Evolutionary conservation across 2,329 filamentous ascomycete species (phyloP).

Genomic region (Hypoxylon sp.): DNA sequence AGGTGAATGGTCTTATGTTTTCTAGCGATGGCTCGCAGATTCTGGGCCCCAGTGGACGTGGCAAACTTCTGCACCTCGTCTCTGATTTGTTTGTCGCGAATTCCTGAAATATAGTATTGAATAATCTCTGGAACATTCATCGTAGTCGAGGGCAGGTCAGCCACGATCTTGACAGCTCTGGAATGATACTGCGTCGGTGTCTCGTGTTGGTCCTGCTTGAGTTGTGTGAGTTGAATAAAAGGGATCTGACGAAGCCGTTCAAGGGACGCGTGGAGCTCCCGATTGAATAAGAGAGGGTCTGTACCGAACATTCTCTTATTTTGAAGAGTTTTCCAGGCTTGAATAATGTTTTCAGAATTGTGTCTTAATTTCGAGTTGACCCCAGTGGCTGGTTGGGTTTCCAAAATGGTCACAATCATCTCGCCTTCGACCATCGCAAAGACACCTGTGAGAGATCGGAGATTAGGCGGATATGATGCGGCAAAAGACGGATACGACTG

Average conservation of each 20-base stretch:
- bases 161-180: conserved; percentile 58
- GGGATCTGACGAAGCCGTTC: conserved; percentile 65
- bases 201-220: conserved; percentile 68
- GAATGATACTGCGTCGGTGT: conserved; percentile 62
- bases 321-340: conserved; percentile 62
- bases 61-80: conserved; percentile 56
- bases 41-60: conserved; percentile 41
- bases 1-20: conserved; percentile 69
- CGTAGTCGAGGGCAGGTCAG: conserved; percentile 47
- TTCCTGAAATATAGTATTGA: conserved; percentile 65
- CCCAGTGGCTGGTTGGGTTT: conserved; percentile 54
- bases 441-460: conserved; percentile 66
- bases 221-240: conserved; percentile 64
- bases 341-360: conserved; percentile 54
- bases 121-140: conserved; percentile 43
- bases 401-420: conserved; percentile 62
- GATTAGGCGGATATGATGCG: conserved; percentile 45
- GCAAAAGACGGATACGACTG: conserved; percentile 61
- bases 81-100: conserved; percentile 61
- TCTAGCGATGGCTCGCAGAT: conserved; percentile 59
- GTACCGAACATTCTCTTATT: conserved; percentile 55
- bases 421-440: conserved; percentile 69
- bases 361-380: conserved; percentile 54
- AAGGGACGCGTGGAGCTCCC: conserved; percentile 62
- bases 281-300: conserved; percentile 65